These are phyloP conservation scores for Marasmius oreades DNA, from an alignment of 1,284 basidiomycete species.

Conservation along the genomic window DNA sequence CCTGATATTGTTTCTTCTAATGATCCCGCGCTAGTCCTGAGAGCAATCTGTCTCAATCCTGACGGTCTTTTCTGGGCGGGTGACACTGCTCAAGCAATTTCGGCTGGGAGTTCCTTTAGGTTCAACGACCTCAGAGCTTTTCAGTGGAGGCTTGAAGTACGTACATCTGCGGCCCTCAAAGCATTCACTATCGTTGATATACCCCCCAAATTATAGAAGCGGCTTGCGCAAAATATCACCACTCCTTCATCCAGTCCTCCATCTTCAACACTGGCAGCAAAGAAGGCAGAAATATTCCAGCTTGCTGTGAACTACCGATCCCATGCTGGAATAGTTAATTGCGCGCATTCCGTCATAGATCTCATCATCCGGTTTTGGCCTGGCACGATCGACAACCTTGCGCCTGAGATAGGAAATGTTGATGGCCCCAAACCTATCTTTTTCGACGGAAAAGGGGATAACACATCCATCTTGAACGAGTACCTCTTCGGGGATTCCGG, in stretches of 20 bases:
- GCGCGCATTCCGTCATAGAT: slow-evolving; percentile 62
- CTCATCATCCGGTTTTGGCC: slow-evolving; percentile 64
- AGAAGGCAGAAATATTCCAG: slow-evolving; percentile 49
- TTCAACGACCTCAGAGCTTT: slow-evolving; percentile 73
- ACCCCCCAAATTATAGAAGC: slow-evolving; percentile 2
- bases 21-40: slow-evolving; percentile 46
- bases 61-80: slow-evolving; percentile 76
- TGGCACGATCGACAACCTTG: slow-evolving; percentile 58
- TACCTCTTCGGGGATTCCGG: slow-evolving; percentile 53
- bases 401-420: slow-evolving; percentile 54
- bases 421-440: slow-evolving; percentile 62
- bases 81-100: slow-evolving; percentile 77
- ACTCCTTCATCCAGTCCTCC: background rate
- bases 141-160: slow-evolving; percentile 55
- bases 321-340: slow-evolving; percentile 68
- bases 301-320: slow-evolving; percentile 67
- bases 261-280: background rate
- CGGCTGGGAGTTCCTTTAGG: slow-evolving; percentile 65
- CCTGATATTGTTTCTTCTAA: background rate
- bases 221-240: background rate
- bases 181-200: background rate
- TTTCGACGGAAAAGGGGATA: slow-evolving; percentile 50
- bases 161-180: slow-evolving; percentile 4
- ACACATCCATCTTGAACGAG: slow-evolving; percentile 51
- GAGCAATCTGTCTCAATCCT: slow-evolving; percentile 56